Percentiles rank a stretch among this genome's conserved stretches.
phyloP scores from a whole-genome alignment of 257 asterid species.

The Apocynum venetum region DNA sequence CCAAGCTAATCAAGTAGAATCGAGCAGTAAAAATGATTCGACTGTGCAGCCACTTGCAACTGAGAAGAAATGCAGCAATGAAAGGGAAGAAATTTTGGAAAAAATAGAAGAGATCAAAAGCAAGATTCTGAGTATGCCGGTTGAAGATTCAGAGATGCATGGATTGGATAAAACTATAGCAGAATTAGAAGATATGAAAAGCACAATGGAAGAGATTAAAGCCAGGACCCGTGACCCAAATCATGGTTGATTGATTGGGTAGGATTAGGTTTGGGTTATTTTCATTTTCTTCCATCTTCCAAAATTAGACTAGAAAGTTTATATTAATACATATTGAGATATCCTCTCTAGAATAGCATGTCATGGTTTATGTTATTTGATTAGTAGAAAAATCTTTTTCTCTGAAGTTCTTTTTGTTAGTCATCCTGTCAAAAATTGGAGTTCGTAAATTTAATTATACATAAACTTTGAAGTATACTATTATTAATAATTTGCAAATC shows the following conservation, averaged over 20 bases:
- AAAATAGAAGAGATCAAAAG: slow-evolving; percentile 17
- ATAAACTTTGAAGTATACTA: no score
- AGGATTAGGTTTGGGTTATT: background rate
- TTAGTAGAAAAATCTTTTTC: no score
- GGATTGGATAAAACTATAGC: background rate
- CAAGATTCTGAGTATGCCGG: slow-evolving; percentile 2
- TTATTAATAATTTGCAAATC: no score
- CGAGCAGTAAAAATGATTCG: background rate
- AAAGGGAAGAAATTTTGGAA: slow-evolving; percentile 22
- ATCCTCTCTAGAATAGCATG: no score
- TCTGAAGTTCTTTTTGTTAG: no score
- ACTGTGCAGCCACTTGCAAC: slow-evolving; percentile 1
- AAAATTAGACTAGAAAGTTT: background rate
- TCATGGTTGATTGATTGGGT: background rate
- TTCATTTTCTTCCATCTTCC: background rate
- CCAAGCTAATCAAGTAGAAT: no score
- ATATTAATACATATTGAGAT: background rate
- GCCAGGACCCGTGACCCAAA: background rate
- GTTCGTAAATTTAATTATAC: no score
- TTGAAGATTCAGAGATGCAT: background rate
- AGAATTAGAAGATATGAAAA: background rate
- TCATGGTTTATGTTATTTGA: no score
- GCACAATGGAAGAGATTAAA: background rate
- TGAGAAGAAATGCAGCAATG: slow-evolving; percentile 9
- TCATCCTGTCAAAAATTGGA: no score